A percentile compares a stretch with the other conserved stretches of the same genome.
These are phyloP conservation scores for Trametes villosa DNA, from an alignment of 768 basidiomycete species.

Conservation along the genomic window DNA sequence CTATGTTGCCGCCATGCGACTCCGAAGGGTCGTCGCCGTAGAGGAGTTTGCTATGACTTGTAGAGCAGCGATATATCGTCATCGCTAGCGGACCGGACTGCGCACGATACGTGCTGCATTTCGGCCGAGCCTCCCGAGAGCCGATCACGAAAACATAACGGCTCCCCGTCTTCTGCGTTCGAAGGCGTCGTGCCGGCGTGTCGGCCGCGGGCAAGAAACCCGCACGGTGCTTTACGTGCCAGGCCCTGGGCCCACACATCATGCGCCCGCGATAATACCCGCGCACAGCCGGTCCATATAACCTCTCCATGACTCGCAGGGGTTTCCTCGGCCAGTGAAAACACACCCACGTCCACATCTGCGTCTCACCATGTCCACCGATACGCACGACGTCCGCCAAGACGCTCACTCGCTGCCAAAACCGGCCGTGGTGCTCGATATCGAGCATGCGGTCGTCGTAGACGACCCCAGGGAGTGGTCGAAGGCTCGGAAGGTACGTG, in stretches of 20 bases:
- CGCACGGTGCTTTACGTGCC: not conserved
- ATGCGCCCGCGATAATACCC: not conserved
- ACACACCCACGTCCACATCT: not conserved
- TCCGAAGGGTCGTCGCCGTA: no score
- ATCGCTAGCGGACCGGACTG: not conserved
- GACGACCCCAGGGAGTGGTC: slow-evolving; percentile 36
- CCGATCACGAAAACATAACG: not conserved
- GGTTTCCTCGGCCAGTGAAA: not conserved
- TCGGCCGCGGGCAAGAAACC: not conserved
- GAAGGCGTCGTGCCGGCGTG: not conserved
- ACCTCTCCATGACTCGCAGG: slow-evolving; percentile 2
- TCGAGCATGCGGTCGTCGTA: slow-evolving; percentile 32
- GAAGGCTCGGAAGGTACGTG: slow-evolving; percentile 29
- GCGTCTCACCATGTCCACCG: not conserved
- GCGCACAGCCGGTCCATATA: not conserved
- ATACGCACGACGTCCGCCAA: not conserved
- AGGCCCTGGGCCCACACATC: not conserved
- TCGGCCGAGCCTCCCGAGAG: not conserved
- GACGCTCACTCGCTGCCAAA: not conserved
- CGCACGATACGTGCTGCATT: not conserved
- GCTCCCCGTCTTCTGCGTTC: not conserved
- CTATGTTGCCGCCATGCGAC: no score
- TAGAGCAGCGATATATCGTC: no score
- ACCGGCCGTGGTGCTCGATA: slow-evolving; percentile 19
- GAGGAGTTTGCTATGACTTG: no score